These are phyloP conservation scores for Pythium monospermum DNA, from an alignment of 352 stramenopile species.

Conservation along the genomic window DNA sequence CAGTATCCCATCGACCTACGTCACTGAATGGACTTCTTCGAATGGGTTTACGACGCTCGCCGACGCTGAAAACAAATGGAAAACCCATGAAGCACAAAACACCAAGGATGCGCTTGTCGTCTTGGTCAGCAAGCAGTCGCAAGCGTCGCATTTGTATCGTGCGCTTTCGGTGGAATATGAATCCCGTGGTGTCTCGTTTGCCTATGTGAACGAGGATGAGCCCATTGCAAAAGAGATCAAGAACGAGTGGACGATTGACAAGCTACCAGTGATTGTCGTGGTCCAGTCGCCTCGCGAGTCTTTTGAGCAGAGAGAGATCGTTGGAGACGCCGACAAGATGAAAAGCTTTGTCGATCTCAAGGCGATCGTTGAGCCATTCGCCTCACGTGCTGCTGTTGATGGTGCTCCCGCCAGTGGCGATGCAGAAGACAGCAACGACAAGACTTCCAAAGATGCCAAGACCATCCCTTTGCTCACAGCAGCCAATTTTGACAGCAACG, in stretches of 20 bases:
- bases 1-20: slow-evolving; percentile 47
- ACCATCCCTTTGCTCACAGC: slow-evolving; percentile 37
- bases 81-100: slow-evolving; percentile 15
- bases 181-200: slow-evolving; percentile 39
- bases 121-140: slow-evolving; percentile 60
- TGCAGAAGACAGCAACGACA: not conserved
- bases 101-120: slow-evolving; percentile 29
- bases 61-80: slow-evolving; percentile 12
- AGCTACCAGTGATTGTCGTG: slow-evolving; percentile 43
- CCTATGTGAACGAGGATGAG: slow-evolving; percentile 41
- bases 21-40: slow-evolving; percentile 26
- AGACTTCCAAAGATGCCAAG: slow-evolving; percentile 16
- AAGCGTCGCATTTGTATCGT: slow-evolving; percentile 51
- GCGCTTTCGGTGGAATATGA: slow-evolving; percentile 57
- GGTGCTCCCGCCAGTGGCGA: not conserved
- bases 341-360: slow-evolving; percentile 51
- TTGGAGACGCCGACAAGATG: slow-evolving; percentile 31
- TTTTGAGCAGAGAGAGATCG: slow-evolving; percentile 4
- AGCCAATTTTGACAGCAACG: slow-evolving; percentile 43
- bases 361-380: slow-evolving; percentile 44
- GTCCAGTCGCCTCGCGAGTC: slow-evolving; percentile 16
- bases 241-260: slow-evolving; percentile 27
- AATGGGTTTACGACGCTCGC: slow-evolving; percentile 12
- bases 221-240: slow-evolving; percentile 28
- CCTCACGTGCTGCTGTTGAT: slow-evolving; percentile 10